These are phyloP conservation scores for Hordeum vulgare DNA, from an alignment of 176 grass and related monocot genomes.

Conservation along the genomic window DNA sequence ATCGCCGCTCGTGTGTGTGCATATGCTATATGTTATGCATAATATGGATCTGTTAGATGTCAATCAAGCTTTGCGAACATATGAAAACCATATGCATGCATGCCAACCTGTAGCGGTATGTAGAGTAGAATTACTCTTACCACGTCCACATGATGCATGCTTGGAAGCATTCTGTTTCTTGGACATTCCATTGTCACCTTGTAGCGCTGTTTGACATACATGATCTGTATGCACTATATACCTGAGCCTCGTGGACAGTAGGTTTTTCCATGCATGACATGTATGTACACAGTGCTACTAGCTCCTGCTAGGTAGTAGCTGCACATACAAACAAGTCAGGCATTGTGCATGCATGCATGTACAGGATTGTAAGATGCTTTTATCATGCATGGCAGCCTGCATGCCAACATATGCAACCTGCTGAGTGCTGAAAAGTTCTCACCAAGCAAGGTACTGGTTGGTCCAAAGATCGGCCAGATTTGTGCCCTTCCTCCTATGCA, in stretches of 20 bases:
- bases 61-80: neutral
- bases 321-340: neutral
- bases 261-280: neutral
- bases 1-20: neutral
- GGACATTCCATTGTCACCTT: constrained; percentile 15
- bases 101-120: neutral
- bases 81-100: neutral
- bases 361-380: neutral
- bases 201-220: constrained; percentile 19
- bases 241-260: neutral
- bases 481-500: constrained; percentile 17
- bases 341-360: neutral
- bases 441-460: constrained; percentile 27
- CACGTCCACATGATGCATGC: neutral
- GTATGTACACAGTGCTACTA: neutral
- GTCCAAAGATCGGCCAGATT: constrained; percentile 35
- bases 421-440: constrained; percentile 12
- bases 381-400: neutral
- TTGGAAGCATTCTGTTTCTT: constrained; percentile 29
- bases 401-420: neutral
- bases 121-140: neutral
- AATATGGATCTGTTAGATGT: neutral
- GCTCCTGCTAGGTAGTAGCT: neutral
- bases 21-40: neutral
- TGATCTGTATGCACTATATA: neutral